Evolutionary conservation across 108 stramenopile genomes (phyloP).

Genomic region (Cyclostephanos invisitatus): DNA sequence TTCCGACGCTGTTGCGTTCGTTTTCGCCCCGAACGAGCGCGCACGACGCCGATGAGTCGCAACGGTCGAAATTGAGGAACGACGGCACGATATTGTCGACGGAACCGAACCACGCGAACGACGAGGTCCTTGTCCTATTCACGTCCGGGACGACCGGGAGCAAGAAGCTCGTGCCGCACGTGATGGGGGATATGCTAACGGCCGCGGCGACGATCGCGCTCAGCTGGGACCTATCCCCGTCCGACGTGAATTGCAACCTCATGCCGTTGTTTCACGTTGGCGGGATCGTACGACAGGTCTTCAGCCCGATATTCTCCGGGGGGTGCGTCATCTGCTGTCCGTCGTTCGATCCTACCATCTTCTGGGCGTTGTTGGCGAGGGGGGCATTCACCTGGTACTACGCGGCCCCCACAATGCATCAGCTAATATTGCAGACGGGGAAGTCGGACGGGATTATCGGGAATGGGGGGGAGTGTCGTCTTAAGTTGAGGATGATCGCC

Average conservation of each 20-base stretch:
- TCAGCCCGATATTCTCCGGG: slow-evolving; percentile 57
- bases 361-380: slow-evolving; percentile 49
- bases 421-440: slow-evolving; percentile 50
- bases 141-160: slow-evolving; percentile 75
- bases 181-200: slow-evolving; percentile 51
- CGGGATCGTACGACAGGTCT: slow-evolving; percentile 53
- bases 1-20: too few relatives aligned
- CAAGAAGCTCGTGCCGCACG: slow-evolving; percentile 73
- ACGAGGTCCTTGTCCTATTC: slow-evolving; percentile 60
- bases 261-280: slow-evolving; percentile 82
- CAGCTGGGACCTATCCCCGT: slow-evolving; percentile 53
- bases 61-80: background rate
- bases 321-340: slow-evolving; percentile 69
- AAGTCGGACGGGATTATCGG: slow-evolving; percentile 7
- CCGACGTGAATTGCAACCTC: slow-evolving; percentile 69
- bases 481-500: slow-evolving; percentile 62
- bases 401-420: slow-evolving; percentile 81
- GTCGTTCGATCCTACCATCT: slow-evolving; percentile 53
- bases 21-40: too few relatives aligned
- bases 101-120: background rate
- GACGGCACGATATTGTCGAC: background rate
- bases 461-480: background rate
- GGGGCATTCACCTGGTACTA: slow-evolving; percentile 67
- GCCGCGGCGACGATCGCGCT: slow-evolving; percentile 58
- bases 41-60: too few relatives aligned